phyloP scores from a whole-genome alignment of 1,284 basidiomycete genomes.

The Hymenochaete sp. region DNA sequence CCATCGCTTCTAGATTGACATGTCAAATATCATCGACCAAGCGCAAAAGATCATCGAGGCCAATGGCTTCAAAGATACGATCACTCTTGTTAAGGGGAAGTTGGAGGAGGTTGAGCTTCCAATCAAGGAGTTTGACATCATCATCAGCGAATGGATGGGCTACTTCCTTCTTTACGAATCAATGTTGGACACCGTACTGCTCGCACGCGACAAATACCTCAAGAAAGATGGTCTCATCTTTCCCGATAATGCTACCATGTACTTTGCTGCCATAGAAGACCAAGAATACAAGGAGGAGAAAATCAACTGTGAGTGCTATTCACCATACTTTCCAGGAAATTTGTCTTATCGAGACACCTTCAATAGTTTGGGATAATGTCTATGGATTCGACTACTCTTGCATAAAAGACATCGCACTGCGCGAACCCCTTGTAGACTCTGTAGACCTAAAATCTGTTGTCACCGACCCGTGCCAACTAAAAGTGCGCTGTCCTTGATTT shows the following conservation, averaged over 20 bases:
- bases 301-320: constrained; percentile 76
- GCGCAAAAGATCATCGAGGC: constrained; percentile 94
- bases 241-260: constrained; percentile 92
- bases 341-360: constrained; percentile 3
- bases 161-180: constrained; percentile 96
- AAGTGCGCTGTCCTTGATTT: constrained; percentile 37
- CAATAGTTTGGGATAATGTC: constrained; percentile 98
- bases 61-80: constrained; percentile 92
- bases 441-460: constrained; percentile 92
- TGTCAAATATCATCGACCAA: constrained; percentile 99
- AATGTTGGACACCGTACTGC: constrained; percentile 97
- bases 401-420: constrained; percentile 97
- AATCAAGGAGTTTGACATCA: constrained; percentile 89
- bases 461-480: constrained; percentile 81
- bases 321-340: background rate
- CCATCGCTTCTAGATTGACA: constrained; percentile 70
- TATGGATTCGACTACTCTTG: constrained; percentile 99
- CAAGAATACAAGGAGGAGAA: constrained; percentile 99
- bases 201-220: constrained; percentile 96
- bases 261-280: constrained; percentile 96
- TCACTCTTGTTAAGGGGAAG: constrained; percentile 97
- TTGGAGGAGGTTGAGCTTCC: constrained; percentile 88
- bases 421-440: constrained; percentile 96
- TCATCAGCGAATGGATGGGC: constrained; percentile 99
- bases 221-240: constrained; percentile 88